These are phyloP conservation scores for Cucumis cinereus DNA, from an alignment of 306 rosid genomes.

Conservation along the genomic window DNA sequence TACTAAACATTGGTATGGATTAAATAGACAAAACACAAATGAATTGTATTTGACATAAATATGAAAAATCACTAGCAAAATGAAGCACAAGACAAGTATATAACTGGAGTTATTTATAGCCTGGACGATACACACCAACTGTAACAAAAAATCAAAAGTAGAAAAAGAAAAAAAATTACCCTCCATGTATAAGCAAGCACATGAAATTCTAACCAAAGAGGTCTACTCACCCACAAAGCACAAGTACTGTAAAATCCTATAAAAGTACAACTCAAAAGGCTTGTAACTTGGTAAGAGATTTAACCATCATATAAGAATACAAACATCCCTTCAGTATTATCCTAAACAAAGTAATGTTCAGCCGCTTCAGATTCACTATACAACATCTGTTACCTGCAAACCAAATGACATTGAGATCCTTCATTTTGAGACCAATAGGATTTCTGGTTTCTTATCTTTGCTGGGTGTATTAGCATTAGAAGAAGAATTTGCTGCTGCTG, in stretches of 20 bases:
- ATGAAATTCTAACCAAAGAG: conserved; percentile 5
- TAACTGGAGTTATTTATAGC: conserved; percentile 1
- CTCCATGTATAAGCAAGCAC: conserved; percentile 8
- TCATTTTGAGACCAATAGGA: conserved; percentile 80
- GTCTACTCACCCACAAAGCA: conserved; percentile 5
- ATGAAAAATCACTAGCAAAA: background rate
- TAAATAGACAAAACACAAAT: background rate
- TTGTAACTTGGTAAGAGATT: background rate
- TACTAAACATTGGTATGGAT: background rate
- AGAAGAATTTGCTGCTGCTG: conserved; percentile 24
- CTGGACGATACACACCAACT: background rate
- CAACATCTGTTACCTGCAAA: conserved; percentile 35
- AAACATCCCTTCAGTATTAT: conserved; percentile 26
- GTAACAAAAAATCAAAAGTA: background rate
- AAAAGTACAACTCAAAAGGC: background rate
- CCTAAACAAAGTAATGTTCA: conserved; percentile 26
- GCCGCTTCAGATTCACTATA: conserved; percentile 24
- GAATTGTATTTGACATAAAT: background rate
- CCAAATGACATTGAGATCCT: background rate
- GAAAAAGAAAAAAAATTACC: background rate
- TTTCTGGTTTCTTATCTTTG: conserved; percentile 78
- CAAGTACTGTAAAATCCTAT: background rate
- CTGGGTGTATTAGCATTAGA: conserved; percentile 73
- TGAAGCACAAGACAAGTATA: background rate
- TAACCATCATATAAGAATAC: conserved; percentile 6